A percentile compares a stretch with the other conserved stretches of the same genome.
phyloP scores from a whole-genome alignment of 108 stramenopile genomes.

The Seminavis robusta region DNA sequence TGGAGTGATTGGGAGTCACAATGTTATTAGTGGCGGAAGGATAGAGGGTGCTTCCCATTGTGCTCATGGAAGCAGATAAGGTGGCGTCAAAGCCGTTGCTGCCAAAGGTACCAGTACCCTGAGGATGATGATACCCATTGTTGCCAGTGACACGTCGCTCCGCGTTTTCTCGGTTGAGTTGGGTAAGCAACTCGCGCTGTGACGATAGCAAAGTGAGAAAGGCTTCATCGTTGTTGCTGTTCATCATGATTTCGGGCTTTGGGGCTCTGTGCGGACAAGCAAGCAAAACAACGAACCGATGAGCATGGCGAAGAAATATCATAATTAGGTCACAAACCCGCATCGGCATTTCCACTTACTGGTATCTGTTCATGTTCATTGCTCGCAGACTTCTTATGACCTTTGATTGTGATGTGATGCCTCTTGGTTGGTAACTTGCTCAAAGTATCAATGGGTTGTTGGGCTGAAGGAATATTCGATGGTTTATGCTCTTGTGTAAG shows the following conservation, averaged over 20 bases:
- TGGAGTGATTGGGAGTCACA: neutral
- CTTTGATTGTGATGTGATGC: too few relatives aligned
- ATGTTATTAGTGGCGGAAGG: conserved; percentile 2
- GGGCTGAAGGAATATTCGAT: too few relatives aligned
- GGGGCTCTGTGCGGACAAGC: neutral
- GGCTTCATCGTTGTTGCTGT: conserved; percentile 26
- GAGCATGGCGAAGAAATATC: too few relatives aligned
- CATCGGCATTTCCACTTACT: too few relatives aligned
- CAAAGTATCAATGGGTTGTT: too few relatives aligned
- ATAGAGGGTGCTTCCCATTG: neutral
- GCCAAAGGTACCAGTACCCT: neutral
- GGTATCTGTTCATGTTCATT: too few relatives aligned
- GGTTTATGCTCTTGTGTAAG: too few relatives aligned
- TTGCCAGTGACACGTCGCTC: neutral
- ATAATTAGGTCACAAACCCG: too few relatives aligned
- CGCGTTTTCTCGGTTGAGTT: conserved; percentile 10
- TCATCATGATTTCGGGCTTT: too few relatives aligned
- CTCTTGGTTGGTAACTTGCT: too few relatives aligned
- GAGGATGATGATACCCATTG: neutral
- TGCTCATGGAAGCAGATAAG: neutral
- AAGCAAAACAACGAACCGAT: too few relatives aligned
- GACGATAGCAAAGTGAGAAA: conserved; percentile 28
- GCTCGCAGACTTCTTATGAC: too few relatives aligned
- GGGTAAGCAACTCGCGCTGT: conserved; percentile 26
- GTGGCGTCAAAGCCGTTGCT: neutral